phyloP scores from a whole-genome alignment of 768 basidiomycete species.

The Boletus barrowsii region DNA sequence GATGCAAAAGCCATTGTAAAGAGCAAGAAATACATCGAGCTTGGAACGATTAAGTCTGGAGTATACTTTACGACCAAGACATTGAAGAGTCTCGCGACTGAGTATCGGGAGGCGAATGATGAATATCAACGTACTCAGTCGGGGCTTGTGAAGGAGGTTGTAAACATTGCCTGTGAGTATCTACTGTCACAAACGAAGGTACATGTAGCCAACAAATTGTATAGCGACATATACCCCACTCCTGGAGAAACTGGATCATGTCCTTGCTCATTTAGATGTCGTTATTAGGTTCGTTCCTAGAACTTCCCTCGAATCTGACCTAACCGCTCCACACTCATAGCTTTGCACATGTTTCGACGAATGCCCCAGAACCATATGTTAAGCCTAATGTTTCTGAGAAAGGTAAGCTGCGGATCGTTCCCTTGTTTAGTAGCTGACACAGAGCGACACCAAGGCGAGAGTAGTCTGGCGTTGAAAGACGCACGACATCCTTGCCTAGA shows the following conservation, averaged over 20 bases:
- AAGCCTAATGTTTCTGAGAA: slow-evolving; percentile 79
- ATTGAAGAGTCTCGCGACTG: slow-evolving; percentile 68
- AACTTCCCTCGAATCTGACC: not conserved
- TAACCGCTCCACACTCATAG: slow-evolving; percentile 37
- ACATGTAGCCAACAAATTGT: not conserved
- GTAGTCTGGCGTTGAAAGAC: slow-evolving; percentile 75
- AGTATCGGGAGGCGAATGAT: slow-evolving; percentile 64
- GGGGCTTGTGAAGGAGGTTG: slow-evolving; percentile 86
- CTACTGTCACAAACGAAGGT: not conserved
- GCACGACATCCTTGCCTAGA: slow-evolving; percentile 96
- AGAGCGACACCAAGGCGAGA: slow-evolving; percentile 51
- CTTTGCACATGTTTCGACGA: slow-evolving; percentile 87
- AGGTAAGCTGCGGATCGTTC: slow-evolving; percentile 42
- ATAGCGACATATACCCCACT: slow-evolving; percentile 92
- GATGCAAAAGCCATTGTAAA: slow-evolving; percentile 70
- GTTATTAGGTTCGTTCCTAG: slow-evolving; percentile 65
- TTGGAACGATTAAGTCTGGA: slow-evolving; percentile 82
- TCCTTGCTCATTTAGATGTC: slow-evolving; percentile 90
- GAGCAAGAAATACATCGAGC: slow-evolving; percentile 73
- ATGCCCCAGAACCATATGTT: slow-evolving; percentile 83
- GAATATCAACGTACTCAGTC: slow-evolving; percentile 76
- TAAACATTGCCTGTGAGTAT: slow-evolving; percentile 80
- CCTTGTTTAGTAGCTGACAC: not conserved
- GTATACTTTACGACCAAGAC: slow-evolving; percentile 82
- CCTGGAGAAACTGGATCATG: slow-evolving; percentile 76